Percentiles rank a stretch among this genome's conserved stretches.
Evolutionary conservation across 805 yeast genomes (phyloP).

Genomic region (Monosporozyma siamensis): DNA sequence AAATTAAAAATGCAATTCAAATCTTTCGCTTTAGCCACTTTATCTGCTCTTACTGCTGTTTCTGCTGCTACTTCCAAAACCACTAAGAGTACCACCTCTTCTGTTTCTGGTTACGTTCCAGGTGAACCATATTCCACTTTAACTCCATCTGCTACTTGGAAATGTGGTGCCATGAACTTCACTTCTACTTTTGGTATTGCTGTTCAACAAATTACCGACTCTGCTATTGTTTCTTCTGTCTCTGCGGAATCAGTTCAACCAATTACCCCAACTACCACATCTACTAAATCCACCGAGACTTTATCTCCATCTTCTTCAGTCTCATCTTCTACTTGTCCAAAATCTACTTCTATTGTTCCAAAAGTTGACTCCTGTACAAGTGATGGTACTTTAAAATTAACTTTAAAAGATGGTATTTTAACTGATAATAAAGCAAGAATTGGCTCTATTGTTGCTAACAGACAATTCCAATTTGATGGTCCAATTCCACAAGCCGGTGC

Average conservation of each 20-base stretch:
- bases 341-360: conserved; percentile 28
- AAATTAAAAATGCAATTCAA: conserved; percentile 26
- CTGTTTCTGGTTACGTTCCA: conserved; percentile 15
- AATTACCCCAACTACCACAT: conserved; percentile 27
- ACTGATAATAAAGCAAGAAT: conserved; percentile 48
- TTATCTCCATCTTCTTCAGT: conserved; percentile 27
- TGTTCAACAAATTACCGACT: conserved; percentile 39
- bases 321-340: conserved; percentile 16
- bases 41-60: conserved; percentile 25
- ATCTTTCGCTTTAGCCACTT: conserved; percentile 13
- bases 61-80: background rate
- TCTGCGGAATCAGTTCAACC: conserved; percentile 37
- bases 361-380: conserved; percentile 31
- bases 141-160: conserved; percentile 46
- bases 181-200: conserved; percentile 58
- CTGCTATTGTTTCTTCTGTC: conserved; percentile 7
- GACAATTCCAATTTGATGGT: conserved; percentile 68
- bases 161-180: conserved; percentile 51
- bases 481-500: conserved; percentile 68
- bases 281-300: conserved; percentile 18
- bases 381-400: conserved; percentile 40
- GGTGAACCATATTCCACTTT: conserved; percentile 50
- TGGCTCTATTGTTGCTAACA: conserved; percentile 61
- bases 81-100: conserved; percentile 20
- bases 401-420: conserved; percentile 39